Evolutionary conservation across 345 rosid species (phyloP).

Genomic region (Eucalyptus regnans): DNA sequence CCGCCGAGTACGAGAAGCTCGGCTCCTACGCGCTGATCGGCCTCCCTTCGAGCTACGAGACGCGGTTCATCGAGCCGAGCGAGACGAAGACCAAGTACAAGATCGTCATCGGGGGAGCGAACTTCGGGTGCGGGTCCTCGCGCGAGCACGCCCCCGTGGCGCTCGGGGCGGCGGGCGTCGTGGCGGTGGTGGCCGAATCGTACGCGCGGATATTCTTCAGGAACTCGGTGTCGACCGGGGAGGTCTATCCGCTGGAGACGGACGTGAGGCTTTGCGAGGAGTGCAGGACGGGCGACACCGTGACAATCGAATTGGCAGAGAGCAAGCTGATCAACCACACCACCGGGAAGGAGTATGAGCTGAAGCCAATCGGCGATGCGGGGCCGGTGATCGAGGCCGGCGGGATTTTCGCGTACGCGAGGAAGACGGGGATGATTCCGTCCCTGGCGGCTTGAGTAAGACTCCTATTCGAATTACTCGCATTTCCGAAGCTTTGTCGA

Average conservation of each 20-base stretch:
- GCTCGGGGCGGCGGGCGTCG: slow-evolving; percentile 78
- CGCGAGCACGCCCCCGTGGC: slow-evolving; percentile 97
- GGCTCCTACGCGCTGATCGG: slow-evolving; percentile 78
- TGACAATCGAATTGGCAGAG: slow-evolving; percentile 55
- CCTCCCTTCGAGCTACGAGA: slow-evolving; percentile 54
- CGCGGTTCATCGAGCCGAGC: slow-evolving; percentile 47
- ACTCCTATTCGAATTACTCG: neutral
- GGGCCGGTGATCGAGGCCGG: slow-evolving; percentile 3
- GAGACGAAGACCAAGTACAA: slow-evolving; percentile 55
- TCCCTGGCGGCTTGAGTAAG: slow-evolving; percentile 5
- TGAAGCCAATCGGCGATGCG: slow-evolving; percentile 61
- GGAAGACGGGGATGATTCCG: slow-evolving; percentile 77
- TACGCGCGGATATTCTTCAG: slow-evolving; percentile 88
- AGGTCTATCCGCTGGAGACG: slow-evolving; percentile 49
- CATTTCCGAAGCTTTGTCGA: neutral
- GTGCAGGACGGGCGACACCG: slow-evolving; percentile 73
- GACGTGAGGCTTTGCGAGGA: slow-evolving; percentile 81
- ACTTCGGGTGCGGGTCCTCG: slow-evolving; percentile 93
- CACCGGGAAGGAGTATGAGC: slow-evolving; percentile 64
- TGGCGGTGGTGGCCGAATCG: slow-evolving; percentile 73
- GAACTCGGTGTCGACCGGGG: slow-evolving; percentile 85
- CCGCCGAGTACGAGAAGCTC: slow-evolving; percentile 70
- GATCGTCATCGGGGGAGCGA: slow-evolving; percentile 70
- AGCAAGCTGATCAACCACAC: slow-evolving; percentile 68
- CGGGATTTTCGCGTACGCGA: slow-evolving; percentile 73